These are phyloP conservation scores for Vinca minor DNA, from an alignment of 257 asterid genomes.

Conservation along the genomic window DNA sequence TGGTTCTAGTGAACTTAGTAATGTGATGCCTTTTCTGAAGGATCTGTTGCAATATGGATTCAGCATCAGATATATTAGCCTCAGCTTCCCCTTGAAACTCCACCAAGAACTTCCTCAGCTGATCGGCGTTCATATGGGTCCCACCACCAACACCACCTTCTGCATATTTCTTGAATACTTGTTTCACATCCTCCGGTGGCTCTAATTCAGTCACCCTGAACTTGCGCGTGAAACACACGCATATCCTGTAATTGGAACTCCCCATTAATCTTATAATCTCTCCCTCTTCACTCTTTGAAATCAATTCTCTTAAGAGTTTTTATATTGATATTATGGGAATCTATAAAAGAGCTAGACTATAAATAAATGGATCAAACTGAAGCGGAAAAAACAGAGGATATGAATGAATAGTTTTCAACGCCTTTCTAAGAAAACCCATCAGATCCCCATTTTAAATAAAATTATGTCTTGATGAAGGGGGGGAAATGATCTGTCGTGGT, in stretches of 20 bases:
- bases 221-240: slow-evolving; percentile 27
- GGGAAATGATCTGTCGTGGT: not conserved
- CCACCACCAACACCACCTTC: slow-evolving; percentile 57
- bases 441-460: not conserved
- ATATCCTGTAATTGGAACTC: slow-evolving; percentile 22
- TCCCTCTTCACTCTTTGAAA: not conserved
- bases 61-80: slow-evolving; percentile 24
- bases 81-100: slow-evolving; percentile 29
- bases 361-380: not conserved
- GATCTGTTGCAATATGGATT: slow-evolving; percentile 44
- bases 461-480: no score
- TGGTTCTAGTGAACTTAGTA: slow-evolving; percentile 26
- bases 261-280: no score
- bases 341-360: not conserved
- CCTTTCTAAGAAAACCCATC: not conserved
- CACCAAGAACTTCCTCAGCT: slow-evolving; percentile 30
- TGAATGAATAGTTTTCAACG: not conserved
- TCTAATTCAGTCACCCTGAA: slow-evolving; percentile 22
- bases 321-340: not conserved
- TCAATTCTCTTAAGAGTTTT: not conserved
- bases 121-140: slow-evolving; percentile 39
- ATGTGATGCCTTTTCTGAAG: slow-evolving; percentile 33
- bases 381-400: not conserved
- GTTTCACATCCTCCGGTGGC: slow-evolving; percentile 30
- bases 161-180: slow-evolving; percentile 34